These are phyloP conservation scores for Cudoniella acicularis DNA, from an alignment of 495 filamentous ascomycete genomes.

Conservation along the genomic window DNA sequence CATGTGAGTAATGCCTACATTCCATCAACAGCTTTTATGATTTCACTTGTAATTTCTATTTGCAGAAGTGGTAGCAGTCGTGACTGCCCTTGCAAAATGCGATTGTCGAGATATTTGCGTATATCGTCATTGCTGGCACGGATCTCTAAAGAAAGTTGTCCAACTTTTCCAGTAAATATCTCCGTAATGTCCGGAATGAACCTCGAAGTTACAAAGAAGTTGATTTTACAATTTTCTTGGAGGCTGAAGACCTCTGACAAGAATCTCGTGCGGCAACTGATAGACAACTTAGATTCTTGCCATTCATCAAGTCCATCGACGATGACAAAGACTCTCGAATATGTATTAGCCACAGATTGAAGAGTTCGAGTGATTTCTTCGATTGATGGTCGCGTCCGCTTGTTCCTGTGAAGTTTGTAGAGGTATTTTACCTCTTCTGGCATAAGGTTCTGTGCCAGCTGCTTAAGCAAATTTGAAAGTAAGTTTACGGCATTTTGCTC, in stretches of 20 bases:
- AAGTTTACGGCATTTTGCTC: conserved; percentile 31
- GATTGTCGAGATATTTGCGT: conserved; percentile 7
- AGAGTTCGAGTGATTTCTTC: conserved; percentile 31
- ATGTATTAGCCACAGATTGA: conserved; percentile 21
- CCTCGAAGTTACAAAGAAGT: conserved; percentile 32
- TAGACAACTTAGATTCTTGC: conserved; percentile 21
- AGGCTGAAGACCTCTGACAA: conserved; percentile 32
- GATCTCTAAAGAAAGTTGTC: conserved; percentile 27
- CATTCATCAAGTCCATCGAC: conserved; percentile 47
- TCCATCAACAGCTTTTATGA: conserved; percentile 10
- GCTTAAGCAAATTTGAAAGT: conserved; percentile 35
- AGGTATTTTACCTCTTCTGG: conserved; percentile 26
- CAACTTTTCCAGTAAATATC: conserved; percentile 23
- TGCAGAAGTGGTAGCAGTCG: conserved; percentile 5
- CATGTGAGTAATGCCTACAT: conserved; percentile 9
- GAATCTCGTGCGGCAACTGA: conserved; percentile 29
- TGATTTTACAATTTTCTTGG: conserved; percentile 24
- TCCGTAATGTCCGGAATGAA: conserved; percentile 27
- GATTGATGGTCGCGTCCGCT: conserved; percentile 29
- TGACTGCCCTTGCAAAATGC: conserved; percentile 1
- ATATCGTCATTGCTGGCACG: conserved; percentile 22
- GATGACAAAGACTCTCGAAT: conserved; percentile 36
- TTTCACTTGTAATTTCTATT: conserved; percentile 10
- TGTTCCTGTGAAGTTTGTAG: conserved; percentile 20
- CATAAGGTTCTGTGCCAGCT: conserved; percentile 30